A percentile compares a stretch with the other conserved stretches of the same genome.
Evolutionary conservation across 1,284 basidiomycete genomes (phyloP).

Genomic region (Inonotus hispidus): DNA sequence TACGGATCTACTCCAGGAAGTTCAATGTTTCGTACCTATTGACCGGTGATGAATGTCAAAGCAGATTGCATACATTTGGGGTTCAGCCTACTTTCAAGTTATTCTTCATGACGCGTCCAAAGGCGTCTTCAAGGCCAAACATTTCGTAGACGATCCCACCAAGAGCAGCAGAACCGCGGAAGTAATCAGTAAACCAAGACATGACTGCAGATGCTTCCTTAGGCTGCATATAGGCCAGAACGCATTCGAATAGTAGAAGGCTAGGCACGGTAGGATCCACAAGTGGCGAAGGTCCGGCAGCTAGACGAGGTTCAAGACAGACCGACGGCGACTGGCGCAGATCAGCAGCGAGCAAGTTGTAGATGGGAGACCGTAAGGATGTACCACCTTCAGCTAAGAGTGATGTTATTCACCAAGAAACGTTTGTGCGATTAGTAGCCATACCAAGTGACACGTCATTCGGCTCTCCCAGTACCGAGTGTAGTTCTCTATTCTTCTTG

Average conservation of each 20-base stretch:
- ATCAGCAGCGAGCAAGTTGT: slow-evolving; percentile 74
- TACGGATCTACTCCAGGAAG: slow-evolving; percentile 72
- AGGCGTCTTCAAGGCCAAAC: slow-evolving; percentile 78
- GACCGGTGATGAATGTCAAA: neutral
- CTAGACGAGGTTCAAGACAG: slow-evolving; percentile 36
- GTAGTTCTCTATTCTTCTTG: slow-evolving; percentile 60
- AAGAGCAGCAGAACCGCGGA: slow-evolving; percentile 33
- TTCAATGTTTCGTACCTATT: slow-evolving; percentile 66
- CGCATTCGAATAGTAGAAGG: slow-evolving; percentile 85
- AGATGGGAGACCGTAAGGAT: slow-evolving; percentile 55
- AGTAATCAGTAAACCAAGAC: slow-evolving; percentile 67
- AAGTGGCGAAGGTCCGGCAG: slow-evolving; percentile 28
- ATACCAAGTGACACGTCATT: slow-evolving; percentile 41
- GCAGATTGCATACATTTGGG: neutral
- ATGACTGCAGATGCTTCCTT: slow-evolving; percentile 56
- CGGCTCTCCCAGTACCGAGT: slow-evolving; percentile 44
- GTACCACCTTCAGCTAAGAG: slow-evolving; percentile 62
- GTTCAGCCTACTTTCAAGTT: slow-evolving; percentile 63
- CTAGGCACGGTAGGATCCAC: slow-evolving; percentile 71
- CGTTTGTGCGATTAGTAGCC: slow-evolving; percentile 6
- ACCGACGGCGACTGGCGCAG: slow-evolving; percentile 50
- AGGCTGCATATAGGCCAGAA: slow-evolving; percentile 83
- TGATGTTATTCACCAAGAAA: neutral
- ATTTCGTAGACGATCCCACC: slow-evolving; percentile 83
- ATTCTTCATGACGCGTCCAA: slow-evolving; percentile 83